These are phyloP conservation scores for Cryptococcus floricola DNA, from an alignment of 1,284 basidiomycete genomes.

Conservation along the genomic window DNA sequence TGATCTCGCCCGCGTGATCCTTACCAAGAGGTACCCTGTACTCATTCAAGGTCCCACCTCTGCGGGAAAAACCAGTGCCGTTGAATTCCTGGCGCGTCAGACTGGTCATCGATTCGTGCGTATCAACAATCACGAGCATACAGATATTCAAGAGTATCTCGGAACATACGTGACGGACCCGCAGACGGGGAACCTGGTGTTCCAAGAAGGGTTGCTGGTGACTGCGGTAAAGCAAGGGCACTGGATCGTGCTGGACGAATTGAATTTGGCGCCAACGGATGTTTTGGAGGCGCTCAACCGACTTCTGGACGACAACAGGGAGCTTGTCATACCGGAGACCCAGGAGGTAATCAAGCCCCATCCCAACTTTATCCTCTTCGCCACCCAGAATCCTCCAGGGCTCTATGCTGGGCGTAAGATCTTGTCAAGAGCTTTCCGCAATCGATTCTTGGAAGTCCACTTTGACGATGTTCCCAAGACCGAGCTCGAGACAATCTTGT, in stretches of 20 bases:
- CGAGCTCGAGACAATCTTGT: conserved; percentile 90
- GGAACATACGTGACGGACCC: conserved; percentile 96
- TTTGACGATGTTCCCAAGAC: conserved; percentile 94
- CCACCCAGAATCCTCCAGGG: conserved; percentile 96
- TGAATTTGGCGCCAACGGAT: conserved; percentile 96
- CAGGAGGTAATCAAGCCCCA: conserved; percentile 92
- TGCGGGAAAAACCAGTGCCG: conserved; percentile 93
- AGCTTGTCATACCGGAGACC: conserved; percentile 93
- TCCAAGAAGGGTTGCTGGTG: conserved; percentile 90
- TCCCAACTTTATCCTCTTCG: conserved; percentile 96
- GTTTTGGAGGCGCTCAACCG: conserved; percentile 97
- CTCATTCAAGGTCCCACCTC: conserved; percentile 98
- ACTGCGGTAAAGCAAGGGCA: conserved; percentile 87
- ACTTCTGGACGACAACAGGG: conserved; percentile 94
- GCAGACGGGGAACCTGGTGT: conserved; percentile 83
- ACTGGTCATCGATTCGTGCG: conserved; percentile 96
- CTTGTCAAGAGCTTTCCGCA: conserved; percentile 91
- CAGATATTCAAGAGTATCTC: conserved; percentile 97
- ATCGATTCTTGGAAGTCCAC: conserved; percentile 97
- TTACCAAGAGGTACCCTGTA: conserved; percentile 86
- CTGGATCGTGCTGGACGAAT: conserved; percentile 98
- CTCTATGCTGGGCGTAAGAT: conserved; percentile 96
- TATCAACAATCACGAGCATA: conserved; percentile 99
- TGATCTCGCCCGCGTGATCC: conserved; percentile 84
- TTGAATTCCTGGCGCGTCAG: conserved; percentile 88